Evolutionary conservation across 2,329 filamentous ascomycete genomes (phyloP).

Genomic region (Fusarium robinianum): DNA sequence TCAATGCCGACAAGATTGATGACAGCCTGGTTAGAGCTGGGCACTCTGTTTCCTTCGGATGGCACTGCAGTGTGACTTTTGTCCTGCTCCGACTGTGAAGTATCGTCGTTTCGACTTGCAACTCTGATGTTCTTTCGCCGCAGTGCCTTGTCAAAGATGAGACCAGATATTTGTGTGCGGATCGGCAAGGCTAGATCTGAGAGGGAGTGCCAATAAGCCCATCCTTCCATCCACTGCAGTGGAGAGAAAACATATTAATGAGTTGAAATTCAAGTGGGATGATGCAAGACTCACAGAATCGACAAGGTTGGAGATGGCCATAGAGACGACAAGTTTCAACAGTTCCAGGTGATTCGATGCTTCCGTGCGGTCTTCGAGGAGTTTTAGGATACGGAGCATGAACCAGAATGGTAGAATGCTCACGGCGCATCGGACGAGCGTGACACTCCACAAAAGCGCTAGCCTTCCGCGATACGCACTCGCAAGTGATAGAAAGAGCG

Average conservation of each 20-base stretch:
- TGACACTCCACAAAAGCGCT: constrained; percentile 60
- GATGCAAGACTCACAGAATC: constrained; percentile 42
- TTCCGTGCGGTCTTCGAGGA: constrained; percentile 60
- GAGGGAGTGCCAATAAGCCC: constrained; percentile 68
- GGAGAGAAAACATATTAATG: not conserved
- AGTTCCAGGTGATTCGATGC: constrained; percentile 54
- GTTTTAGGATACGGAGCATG: constrained; percentile 65
- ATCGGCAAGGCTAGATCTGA: constrained; percentile 66
- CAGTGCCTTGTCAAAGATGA: constrained; percentile 77
- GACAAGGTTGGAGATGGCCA: constrained; percentile 62
- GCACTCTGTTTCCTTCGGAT: constrained; percentile 32
- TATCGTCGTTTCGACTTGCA: constrained; percentile 50
- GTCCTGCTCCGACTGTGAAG: constrained; percentile 46
- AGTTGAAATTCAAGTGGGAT: not conserved
- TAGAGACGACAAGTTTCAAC: constrained; percentile 68
- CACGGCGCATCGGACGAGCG: constrained; percentile 56
- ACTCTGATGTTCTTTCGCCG: constrained; percentile 75
- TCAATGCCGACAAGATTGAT: constrained; percentile 79
- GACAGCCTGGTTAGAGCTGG: constrained; percentile 64
- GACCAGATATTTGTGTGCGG: constrained; percentile 68
- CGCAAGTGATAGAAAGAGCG: constrained; percentile 64
- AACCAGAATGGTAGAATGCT: constrained; percentile 72
- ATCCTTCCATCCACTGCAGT: constrained; percentile 62
- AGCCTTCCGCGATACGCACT: constrained; percentile 60
- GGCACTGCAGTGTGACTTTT: too few species aligned